Evolutionary conservation across 139 green algal genomes (phyloP).

Genomic region (Coelastrella sp.): DNA sequence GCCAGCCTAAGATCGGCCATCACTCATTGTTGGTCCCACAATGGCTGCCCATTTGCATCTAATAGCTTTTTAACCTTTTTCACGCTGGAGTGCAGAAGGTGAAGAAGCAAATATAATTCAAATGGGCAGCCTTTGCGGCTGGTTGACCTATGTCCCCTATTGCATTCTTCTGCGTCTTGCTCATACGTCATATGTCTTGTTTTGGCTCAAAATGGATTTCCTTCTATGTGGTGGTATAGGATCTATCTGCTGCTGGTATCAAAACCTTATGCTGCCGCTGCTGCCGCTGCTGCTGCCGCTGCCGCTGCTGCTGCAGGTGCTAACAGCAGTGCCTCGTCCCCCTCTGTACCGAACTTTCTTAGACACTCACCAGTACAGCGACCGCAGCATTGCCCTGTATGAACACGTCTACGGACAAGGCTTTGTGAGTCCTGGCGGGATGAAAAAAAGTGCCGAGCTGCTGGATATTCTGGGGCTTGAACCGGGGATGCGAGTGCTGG

Average conservation of each 20-base stretch:
- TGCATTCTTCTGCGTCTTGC: too few species aligned
- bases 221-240: too few species aligned
- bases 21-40: too few species aligned
- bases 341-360: slow-evolving; percentile 73
- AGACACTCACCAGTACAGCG: slow-evolving; percentile 78
- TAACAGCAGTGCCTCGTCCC: not conserved
- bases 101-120: too few species aligned
- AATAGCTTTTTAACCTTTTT: too few species aligned
- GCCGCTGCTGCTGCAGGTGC: slow-evolving; percentile 32
- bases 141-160: too few species aligned
- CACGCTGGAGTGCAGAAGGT: too few species aligned
- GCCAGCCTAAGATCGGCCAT: not conserved
- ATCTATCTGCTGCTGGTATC: not conserved
- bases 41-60: too few species aligned
- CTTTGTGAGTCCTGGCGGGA: slow-evolving; percentile 83
- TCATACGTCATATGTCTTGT: too few species aligned
- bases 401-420: slow-evolving; percentile 84
- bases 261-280: not conserved
- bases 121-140: too few species aligned
- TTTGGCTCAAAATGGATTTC: too few species aligned
- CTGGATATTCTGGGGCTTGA: slow-evolving; percentile 68
- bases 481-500: slow-evolving; percentile 75
- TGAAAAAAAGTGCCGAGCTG: slow-evolving; percentile 70
- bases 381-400: slow-evolving; percentile 76
- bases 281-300: not conserved